These are phyloP conservation scores for Oenanthe javanica DNA, from an alignment of 140 eudicot genomes.

Conservation along the genomic window DNA sequence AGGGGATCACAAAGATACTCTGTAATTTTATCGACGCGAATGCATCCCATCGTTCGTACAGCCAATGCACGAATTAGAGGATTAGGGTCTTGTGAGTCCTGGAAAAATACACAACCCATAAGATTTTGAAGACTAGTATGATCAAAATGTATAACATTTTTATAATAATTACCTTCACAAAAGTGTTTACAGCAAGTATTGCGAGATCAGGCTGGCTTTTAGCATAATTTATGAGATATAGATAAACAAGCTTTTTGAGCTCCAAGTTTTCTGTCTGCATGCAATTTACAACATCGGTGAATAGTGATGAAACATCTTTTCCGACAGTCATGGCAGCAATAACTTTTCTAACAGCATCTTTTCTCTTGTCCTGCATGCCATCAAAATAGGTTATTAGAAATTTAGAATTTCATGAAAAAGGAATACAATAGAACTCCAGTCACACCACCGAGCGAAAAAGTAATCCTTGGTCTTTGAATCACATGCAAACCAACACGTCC, in stretches of 20 bases:
- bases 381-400: background rate
- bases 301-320: no score
- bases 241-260: constrained; percentile 92
- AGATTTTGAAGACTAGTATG: background rate
- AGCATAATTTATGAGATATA: constrained; percentile 96
- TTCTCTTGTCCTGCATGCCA: constrained; percentile 78
- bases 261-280: constrained; percentile 98
- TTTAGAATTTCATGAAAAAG: background rate
- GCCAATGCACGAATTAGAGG: constrained; percentile 98
- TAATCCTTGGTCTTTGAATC: background rate
- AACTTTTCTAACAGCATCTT: constrained; percentile 95
- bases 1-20: constrained; percentile 99
- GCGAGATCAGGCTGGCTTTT: constrained; percentile 97
- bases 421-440: no score
- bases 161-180: constrained; percentile 69
- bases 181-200: constrained; percentile 94
- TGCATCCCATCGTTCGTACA: constrained; percentile 99
- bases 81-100: constrained; percentile 99
- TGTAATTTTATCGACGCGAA: constrained; percentile 97
- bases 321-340: constrained; percentile 99
- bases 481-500: background rate
- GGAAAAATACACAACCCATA: constrained; percentile 12
- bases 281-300: constrained; percentile 95
- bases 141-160: background rate
- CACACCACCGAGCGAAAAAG: background rate